Conservation (phyloP, 2,329 filamentous ascomycete genomes). For the Coniochaeta sp. region DNA sequence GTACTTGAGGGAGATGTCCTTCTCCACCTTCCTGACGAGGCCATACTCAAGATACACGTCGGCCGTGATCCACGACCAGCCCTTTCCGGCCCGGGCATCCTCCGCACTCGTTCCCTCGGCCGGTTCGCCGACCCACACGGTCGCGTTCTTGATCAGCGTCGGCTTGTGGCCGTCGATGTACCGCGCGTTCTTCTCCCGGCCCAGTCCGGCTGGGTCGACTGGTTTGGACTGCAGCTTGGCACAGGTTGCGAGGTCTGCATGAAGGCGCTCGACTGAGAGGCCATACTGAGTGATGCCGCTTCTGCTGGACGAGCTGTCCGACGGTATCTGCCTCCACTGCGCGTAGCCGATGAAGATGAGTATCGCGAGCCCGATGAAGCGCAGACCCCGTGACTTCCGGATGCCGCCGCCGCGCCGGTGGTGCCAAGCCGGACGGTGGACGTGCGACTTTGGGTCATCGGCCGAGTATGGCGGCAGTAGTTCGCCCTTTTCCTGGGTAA, state of each 20-base stretch:
- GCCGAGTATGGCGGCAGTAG: slow-evolving; percentile 37
- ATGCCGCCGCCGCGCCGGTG: slow-evolving; percentile 39
- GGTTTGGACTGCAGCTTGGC: slow-evolving; percentile 47
- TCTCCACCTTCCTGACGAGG: slow-evolving; percentile 48
- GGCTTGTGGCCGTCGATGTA: slow-evolving; percentile 52
- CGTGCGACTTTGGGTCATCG: slow-evolving; percentile 38
- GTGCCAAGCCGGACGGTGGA: slow-evolving; percentile 22
- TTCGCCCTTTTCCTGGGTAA: slow-evolving; percentile 28
- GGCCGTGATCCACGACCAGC: slow-evolving; percentile 52
- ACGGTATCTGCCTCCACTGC: slow-evolving; percentile 32
- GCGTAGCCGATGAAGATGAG: slow-evolving; percentile 41
- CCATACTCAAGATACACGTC: slow-evolving; percentile 57
- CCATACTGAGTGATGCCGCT: slow-evolving; percentile 19
- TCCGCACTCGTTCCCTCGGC: slow-evolving; percentile 39
- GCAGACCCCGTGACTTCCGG: slow-evolving; percentile 36
- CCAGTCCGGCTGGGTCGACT: slow-evolving; percentile 45
- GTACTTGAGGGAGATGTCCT: slow-evolving; percentile 30
- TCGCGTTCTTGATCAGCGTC: slow-evolving; percentile 59
- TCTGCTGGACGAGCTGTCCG: slow-evolving; percentile 5
- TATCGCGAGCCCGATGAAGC: slow-evolving; percentile 35
- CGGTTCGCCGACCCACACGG: slow-evolving; percentile 60
- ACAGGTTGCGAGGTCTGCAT: slow-evolving; percentile 48
- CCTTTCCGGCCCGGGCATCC: slow-evolving; percentile 50
- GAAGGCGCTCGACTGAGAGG: slow-evolving; percentile 46
- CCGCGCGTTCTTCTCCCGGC: slow-evolving; percentile 53